Evolutionary conservation across 2,329 filamentous ascomycete genomes (phyloP).

Genomic region (Pseudogymnoascus sp.): DNA sequence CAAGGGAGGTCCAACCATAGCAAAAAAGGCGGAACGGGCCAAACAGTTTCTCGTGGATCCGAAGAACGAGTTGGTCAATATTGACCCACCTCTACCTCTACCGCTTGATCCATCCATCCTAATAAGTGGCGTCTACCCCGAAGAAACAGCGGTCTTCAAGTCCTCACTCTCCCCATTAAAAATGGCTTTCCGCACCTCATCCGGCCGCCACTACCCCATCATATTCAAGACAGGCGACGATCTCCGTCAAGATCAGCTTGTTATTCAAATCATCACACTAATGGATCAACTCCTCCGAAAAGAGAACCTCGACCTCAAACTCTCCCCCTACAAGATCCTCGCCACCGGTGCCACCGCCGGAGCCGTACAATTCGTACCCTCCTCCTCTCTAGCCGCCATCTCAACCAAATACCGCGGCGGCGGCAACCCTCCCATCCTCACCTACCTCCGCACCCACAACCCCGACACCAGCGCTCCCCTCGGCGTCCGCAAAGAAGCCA

Average conservation of each 20-base stretch:
- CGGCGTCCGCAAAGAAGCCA: constrained; percentile 81
- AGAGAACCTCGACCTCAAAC: constrained; percentile 89
- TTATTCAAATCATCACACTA: constrained; percentile 93
- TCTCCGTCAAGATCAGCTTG: constrained; percentile 89
- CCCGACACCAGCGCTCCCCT: constrained; percentile 75
- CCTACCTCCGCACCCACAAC: constrained; percentile 83
- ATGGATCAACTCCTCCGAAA: constrained; percentile 96
- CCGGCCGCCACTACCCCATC: constrained; percentile 74
- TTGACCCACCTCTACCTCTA: constrained; percentile 80
- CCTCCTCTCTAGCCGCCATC: constrained; percentile 74
- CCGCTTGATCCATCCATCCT: constrained; percentile 79
- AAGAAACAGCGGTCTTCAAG: constrained; percentile 89
- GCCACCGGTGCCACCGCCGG: constrained; percentile 86
- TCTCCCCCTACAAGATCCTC: constrained; percentile 93
- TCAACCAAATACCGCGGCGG: constrained; percentile 71
- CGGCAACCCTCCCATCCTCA: constrained; percentile 49
- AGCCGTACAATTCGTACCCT: constrained; percentile 88
- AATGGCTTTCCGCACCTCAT: constrained; percentile 77
- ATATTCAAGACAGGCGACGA: constrained; percentile 98
- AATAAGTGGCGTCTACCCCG: constrained; percentile 71
- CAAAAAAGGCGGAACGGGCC: constrained; percentile 73
- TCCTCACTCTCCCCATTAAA: constrained; percentile 88
- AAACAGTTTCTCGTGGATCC: constrained; percentile 81
- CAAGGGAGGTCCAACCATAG: constrained; percentile 44
- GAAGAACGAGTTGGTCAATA: constrained; percentile 76